A percentile compares a stretch with the other conserved stretches of the same genome.
These are phyloP conservation scores for Balamuthia mandrillaris DNA, from an alignment of 208 protist species.

Conservation along the genomic window DNA sequence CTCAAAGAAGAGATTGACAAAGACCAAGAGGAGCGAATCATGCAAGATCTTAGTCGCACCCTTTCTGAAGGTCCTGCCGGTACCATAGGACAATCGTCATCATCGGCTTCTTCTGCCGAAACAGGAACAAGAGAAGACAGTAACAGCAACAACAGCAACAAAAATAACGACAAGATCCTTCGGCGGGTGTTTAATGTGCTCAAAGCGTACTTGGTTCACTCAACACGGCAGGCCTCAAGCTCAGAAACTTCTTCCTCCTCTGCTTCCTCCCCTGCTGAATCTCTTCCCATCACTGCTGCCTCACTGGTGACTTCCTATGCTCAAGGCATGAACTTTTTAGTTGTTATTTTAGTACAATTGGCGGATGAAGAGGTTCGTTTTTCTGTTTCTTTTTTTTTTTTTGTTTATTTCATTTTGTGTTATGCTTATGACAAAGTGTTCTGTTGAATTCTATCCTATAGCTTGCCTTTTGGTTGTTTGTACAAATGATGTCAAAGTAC, in stretches of 20 bases:
- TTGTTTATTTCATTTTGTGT: neutral
- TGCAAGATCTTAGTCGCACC: slow-evolving; percentile 4
- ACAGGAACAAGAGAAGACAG: neutral
- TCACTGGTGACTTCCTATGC: too few relatives aligned
- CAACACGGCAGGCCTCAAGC: too few relatives aligned
- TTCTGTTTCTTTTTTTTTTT: neutral
- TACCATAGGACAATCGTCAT: neutral
- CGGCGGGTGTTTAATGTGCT: slow-evolving; percentile 25
- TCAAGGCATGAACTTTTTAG: slow-evolving; percentile 24
- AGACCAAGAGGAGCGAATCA: neutral
- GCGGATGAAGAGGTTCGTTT: slow-evolving; percentile 9
- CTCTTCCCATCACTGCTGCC: too few relatives aligned
- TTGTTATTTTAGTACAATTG: neutral
- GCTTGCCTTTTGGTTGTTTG: slow-evolving; percentile 38
- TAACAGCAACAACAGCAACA: neutral
- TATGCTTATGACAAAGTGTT: neutral
- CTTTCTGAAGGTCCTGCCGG: neutral
- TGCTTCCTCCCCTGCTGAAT: too few relatives aligned
- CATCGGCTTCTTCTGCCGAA: neutral
- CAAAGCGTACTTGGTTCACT: slow-evolving; percentile 14
- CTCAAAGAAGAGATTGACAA: neutral
- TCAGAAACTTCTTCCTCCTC: too few relatives aligned
- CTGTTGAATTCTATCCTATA: neutral
- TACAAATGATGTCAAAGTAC: slow-evolving; percentile 25
- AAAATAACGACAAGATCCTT: neutral